Base-by-base conservation (phyloP, 192 early-diverging fungal genomes). In the Coemansia sp. region DNA sequence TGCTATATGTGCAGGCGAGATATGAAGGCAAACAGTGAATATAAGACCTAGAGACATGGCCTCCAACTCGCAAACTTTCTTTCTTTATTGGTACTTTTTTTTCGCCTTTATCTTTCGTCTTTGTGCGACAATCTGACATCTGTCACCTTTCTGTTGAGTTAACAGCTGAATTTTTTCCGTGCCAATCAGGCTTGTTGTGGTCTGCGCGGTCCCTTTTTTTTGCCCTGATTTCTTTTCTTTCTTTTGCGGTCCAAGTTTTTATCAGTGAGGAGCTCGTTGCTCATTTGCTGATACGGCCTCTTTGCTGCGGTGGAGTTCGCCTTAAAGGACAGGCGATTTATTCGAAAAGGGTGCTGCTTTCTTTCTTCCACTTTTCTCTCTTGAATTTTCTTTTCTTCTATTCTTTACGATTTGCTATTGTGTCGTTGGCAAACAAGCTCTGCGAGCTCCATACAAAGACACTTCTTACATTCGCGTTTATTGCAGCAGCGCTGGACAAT, bases 391-490 rank as follows among this genome's bases (percentile, higher is more conserved):
- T 60, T 64, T 46, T 39, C 17, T 48, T 37, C 27, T 19, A 23
- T 38, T 48, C 31, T 50, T 29, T 69, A 37, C 62, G 51, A 55
- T 9, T 10, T 21, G 34, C 37, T 37, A 50, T 63, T 63, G 21
- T 53, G 17, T 7, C 21, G 29, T 32, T 63, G 14, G 9, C 14
- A 25, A 53, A 39, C 32, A 29, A n/a, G 23, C 62, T 44, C 31
- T 63, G 27, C n/a, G 51, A 55, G 25, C 23, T 44, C 21, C 31
- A 8, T 15, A 63, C 62, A 63, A 63, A 63, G 51, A 23, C 51
- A 55, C 19, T 14, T 25, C 25, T 55, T 55, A 27, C 27, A 48
- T 48, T 48, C 46, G 46, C 46, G 46, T 48, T 23, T 48, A 48
- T 48, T 48, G 46, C 21, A 19, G 46, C 46, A 48, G 46, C 8